Evolutionary conservation across 148 eudicot species (phyloP).

Genomic region (Suaeda aralocaspica): DNA sequence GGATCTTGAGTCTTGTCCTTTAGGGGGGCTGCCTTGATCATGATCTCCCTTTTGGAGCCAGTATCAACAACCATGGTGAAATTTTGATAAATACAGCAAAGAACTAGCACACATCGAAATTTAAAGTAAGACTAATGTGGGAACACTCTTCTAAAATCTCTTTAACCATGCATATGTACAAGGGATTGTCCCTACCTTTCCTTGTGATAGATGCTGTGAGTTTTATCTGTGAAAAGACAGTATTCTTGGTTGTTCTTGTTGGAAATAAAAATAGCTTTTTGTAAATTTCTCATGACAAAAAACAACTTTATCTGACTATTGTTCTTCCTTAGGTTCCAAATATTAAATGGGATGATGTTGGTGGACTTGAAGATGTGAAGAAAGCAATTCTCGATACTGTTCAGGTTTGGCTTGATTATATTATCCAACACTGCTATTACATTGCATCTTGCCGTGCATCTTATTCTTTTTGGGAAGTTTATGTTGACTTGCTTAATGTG

Average conservation of each 20-base stretch:
- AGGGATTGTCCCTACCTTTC: background rate
- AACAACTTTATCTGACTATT: constrained; percentile 12
- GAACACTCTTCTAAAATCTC: background rate
- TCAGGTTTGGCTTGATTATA: constrained; percentile 55
- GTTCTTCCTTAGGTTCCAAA: constrained; percentile 65
- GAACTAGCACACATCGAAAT: background rate
- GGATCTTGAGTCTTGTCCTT: background rate
- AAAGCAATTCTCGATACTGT: constrained; percentile 94
- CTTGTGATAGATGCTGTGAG: background rate
- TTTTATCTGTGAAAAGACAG: background rate
- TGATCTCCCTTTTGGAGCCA: background rate
- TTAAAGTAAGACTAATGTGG: background rate
- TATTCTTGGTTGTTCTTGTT: background rate
- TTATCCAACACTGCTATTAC: constrained; percentile 10
- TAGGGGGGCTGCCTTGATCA: background rate
- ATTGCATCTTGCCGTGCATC: background rate
- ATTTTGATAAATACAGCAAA: background rate
- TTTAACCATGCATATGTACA: background rate
- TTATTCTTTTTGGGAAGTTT: background rate
- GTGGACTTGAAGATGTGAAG: constrained; percentile 99
- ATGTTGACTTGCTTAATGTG: background rate
- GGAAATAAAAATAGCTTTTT: background rate
- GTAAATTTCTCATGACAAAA: background rate
- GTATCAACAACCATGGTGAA: background rate
- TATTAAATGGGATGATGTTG: constrained; percentile 98